Base-by-base conservation (phyloP, 2,329 filamentous ascomycete genomes). In the Parasarocladium wereldwijsianum region DNA sequence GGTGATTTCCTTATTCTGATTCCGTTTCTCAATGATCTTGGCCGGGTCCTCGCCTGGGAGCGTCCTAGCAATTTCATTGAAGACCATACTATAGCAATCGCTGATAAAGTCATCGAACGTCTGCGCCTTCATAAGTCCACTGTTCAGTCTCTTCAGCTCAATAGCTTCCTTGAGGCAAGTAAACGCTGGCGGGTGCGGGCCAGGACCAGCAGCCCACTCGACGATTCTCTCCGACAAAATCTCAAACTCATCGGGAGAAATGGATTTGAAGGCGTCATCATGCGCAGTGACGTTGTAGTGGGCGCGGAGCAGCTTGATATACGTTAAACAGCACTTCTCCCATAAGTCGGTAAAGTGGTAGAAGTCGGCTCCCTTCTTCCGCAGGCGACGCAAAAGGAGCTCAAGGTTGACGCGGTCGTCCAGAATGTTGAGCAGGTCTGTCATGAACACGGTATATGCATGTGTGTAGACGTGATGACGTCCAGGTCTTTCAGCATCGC, bases 31-130 rank as follows among this genome's bases (percentile, higher is more conserved):
- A 39, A 58, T 60, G 32, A 60, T 51, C 34, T 53, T 49, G 35
- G 60, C 52, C 14, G 66, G 55, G 26, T 64, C 54, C n/a, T 52
- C 47, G 17, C 60, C 59, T 0, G 68, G 66, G 3, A 84, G 54
- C 4, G 60, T 62, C 24, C 67, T 67, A 2, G 72, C 72, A 28
- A 85, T 57, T 17, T 76, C 69, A 12, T 66, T 63, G 46, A 83
- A 90, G 11, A 93, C 60, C 28, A 73, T 66, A 1, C 82, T 79
- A 51, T 93, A 98, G 28, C 81, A 76, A 52, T 98, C 90, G 14
- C 77, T 80, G 39, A 94, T 80, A n/a, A 96, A 66, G 45, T 98
- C 90, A 43, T 98, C 90, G 25, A 96, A 87, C 8, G 76, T 65
- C 0, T 74, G 70, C 1, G 78, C 70, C 52, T 93, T 94, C 69